phyloP scores from a whole-genome alignment of 345 rosid genomes.

The Camelina laxa region DNA sequence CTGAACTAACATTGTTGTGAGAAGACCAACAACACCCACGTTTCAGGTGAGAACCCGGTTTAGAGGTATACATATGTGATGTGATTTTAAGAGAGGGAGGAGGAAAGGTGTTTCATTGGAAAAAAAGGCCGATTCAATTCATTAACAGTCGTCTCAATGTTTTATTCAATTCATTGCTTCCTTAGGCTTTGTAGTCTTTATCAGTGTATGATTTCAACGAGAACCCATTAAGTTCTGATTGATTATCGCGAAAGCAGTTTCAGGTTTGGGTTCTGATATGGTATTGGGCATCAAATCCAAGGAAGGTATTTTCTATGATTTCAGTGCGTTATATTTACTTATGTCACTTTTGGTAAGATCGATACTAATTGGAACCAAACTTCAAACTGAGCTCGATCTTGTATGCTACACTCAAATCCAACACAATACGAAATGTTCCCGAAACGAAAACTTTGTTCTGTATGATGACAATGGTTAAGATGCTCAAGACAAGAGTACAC shows the following conservation, averaged over 20 bases:
- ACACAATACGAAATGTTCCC: too few relatives aligned
- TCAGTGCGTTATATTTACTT: too few relatives aligned
- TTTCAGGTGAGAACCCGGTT: constrained; percentile 18
- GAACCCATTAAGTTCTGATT: constrained; percentile 10
- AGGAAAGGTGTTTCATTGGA: not conserved
- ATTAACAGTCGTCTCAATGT: not conserved
- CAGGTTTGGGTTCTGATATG: too few relatives aligned
- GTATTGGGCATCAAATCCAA: too few relatives aligned
- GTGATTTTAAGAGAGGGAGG: constrained; percentile 2
- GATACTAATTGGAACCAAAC: too few relatives aligned
- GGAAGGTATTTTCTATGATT: too few relatives aligned
- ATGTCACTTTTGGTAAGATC: too few relatives aligned
- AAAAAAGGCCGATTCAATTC: constrained; percentile 9
- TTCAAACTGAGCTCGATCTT: too few relatives aligned
- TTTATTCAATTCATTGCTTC: constrained; percentile 27
- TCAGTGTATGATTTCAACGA: constrained; percentile 10
- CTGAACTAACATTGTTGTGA: constrained; percentile 9
- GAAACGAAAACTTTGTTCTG: too few relatives aligned
- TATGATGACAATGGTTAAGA: too few relatives aligned
- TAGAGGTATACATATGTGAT: constrained; percentile 25
- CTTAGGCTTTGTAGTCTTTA: constrained; percentile 7
- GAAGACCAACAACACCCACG: not conserved
- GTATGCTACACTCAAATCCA: too few relatives aligned
- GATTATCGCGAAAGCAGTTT: not conserved
- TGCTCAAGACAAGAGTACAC: too few relatives aligned